Evolutionary conservation across 306 rosid genomes (phyloP), one percentile per base, ranked within the genome.

Genomic region (Prosopis cineraria): DNA sequence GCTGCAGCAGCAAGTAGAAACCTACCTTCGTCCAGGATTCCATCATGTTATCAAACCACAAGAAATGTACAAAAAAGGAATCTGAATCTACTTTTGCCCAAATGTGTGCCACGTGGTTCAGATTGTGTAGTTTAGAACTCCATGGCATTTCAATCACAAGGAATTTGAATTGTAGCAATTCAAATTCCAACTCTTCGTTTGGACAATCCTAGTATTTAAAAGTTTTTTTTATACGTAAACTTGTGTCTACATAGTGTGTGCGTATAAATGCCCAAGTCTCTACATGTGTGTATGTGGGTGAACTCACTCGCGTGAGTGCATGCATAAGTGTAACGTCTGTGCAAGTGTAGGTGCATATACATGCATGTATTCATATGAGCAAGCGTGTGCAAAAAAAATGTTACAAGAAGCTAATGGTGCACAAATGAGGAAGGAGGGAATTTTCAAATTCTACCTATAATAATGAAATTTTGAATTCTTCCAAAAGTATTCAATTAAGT

Each of bases 31-130:
- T 71, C 59, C 65, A 40, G 71, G 48, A 52, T 63, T 79, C 36
- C n/a, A 36, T 64, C 47, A 40, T 37, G 45, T 55, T 2, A 59
- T 74, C 68, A 68, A 56, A 71, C 30, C 66, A 41, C 59, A 59
- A 53, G 55, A 79, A 67, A 56, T 45, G 68, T 68, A 66, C 20
- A 17, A 22, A 50, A 56, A 10, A 22, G 58, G 47, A 74, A 78
- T 78, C 43, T 60, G 65, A 72, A 44, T 66, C 9, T 1, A 52
- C 8, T 47, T 50, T 78, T 53, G 27, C 41, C 62, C 6, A 78
- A 74, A 73, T 24, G 27, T 71, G 47, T 14, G 72, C 75, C 68
- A 22, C 67, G 25, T 27, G 20, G 73, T 68, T 48, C 36, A n/a
- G 29, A 36, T 34, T 7, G 16, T 17, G 45, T 11, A 58, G 39